Evolutionary conservation across 2,329 filamentous ascomycete species (phyloP).

Genomic region (Fusarium albosuccineum): DNA sequence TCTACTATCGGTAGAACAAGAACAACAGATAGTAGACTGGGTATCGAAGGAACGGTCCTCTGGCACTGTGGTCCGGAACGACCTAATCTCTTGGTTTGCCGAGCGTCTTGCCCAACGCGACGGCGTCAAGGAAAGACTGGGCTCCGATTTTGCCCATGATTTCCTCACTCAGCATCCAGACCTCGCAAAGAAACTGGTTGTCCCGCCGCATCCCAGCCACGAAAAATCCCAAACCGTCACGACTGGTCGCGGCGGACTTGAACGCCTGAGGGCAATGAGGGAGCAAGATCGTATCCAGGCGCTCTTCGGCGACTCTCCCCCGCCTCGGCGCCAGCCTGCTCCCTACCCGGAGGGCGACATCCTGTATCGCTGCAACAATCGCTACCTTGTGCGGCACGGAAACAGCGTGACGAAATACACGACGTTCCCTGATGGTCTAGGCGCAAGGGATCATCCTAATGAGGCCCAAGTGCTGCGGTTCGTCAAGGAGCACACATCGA

Average conservation of each 20-base stretch:
- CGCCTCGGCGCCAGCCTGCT: constrained; percentile 26
- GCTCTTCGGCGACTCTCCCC: constrained; percentile 25
- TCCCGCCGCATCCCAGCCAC: neutral
- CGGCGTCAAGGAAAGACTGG: neutral
- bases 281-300: neutral
- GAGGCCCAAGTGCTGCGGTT: constrained; percentile 37
- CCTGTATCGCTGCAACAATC: constrained; percentile 22
- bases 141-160: neutral
- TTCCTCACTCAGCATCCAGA: neutral
- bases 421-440: constrained; percentile 33
- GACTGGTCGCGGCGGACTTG: neutral
- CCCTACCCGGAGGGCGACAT: constrained; percentile 41
- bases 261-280: neutral
- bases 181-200: neutral
- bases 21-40: neutral
- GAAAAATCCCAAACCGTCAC: neutral
- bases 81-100: neutral
- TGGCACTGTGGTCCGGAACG: neutral
- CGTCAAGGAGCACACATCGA: constrained; percentile 40
- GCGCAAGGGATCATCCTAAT: constrained; percentile 28
- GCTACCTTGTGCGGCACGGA: constrained; percentile 34
- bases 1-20: neutral
- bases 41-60: neutral
- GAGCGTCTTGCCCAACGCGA: neutral
- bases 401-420: constrained; percentile 40